Conservation (phyloP, 257 asterid genomes). For the Striga asiatica region DNA sequence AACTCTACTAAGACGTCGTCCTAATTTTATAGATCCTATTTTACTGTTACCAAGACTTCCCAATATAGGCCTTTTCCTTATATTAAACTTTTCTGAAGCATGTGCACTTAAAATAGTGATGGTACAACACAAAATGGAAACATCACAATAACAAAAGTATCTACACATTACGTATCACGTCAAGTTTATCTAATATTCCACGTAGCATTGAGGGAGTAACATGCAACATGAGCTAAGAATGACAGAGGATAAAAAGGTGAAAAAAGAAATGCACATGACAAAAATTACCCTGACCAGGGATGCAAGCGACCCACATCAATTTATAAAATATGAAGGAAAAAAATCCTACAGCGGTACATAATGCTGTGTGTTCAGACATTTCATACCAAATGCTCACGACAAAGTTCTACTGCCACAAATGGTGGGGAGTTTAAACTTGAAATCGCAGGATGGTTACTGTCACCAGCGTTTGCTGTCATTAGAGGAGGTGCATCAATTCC, state of each 20-base stretch:
- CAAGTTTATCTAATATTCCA: not conserved
- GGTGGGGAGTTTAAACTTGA: constrained; percentile 77
- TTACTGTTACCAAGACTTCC: too few species aligned
- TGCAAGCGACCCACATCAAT: constrained; percentile 4
- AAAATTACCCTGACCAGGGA: not conserved
- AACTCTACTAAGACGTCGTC: too few species aligned
- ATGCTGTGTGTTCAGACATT: not conserved
- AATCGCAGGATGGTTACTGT: constrained; percentile 66
- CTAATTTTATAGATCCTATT: too few species aligned
- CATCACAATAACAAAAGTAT: too few species aligned
- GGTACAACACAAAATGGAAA: not conserved
- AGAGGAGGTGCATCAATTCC: constrained; percentile 55
- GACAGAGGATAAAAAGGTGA: not conserved
- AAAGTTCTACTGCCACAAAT: constrained; percentile 68
- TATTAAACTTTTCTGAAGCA: too few species aligned
- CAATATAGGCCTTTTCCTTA: too few species aligned
- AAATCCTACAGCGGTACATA: not conserved
- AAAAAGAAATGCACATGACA: not conserved
- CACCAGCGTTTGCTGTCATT: constrained; percentile 54
- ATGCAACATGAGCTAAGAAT: constrained; percentile 3
- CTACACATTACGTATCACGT: not conserved
- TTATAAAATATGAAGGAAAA: not conserved
- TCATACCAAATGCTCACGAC: constrained; percentile 88
- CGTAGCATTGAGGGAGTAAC: not conserved
- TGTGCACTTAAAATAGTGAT: too few species aligned